Evolutionary conservation across 139 green algal species (phyloP).

Genomic region (Chlamydomonas schloesseri): DNA sequence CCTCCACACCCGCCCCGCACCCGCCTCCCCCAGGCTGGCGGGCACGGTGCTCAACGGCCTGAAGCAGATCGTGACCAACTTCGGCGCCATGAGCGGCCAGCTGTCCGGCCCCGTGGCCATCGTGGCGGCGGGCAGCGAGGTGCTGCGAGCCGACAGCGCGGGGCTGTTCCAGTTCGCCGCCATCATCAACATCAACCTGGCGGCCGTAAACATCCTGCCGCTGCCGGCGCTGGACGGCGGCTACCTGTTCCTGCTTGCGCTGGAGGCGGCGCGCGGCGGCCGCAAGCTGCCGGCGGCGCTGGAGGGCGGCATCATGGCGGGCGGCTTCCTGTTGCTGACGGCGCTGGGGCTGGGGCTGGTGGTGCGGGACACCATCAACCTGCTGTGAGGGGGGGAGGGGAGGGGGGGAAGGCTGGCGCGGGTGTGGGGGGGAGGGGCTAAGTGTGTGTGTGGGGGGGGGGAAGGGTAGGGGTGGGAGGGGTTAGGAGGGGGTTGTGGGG

Average conservation of each 20-base stretch:
- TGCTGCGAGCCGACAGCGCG: conserved; percentile 65
- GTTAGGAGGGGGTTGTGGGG: too few species aligned
- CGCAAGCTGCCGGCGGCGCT: conserved; percentile 87
- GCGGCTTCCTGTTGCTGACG: conserved; percentile 91
- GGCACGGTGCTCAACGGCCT: conserved; percentile 72
- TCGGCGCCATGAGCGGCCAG: conserved; percentile 62
- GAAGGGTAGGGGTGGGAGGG: background rate
- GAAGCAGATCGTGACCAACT: conserved; percentile 84
- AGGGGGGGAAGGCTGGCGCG: background rate
- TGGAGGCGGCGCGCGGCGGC: conserved; percentile 89
- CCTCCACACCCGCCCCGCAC: background rate
- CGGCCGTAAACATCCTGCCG: conserved; percentile 95
- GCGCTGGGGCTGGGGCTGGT: conserved; percentile 85
- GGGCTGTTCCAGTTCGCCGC: conserved; percentile 95
- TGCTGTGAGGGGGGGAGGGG: conserved; percentile 51
- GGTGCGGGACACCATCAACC: conserved; percentile 86
- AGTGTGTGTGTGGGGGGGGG: too few species aligned
- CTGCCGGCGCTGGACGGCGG: conserved; percentile 96
- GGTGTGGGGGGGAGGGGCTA: background rate
- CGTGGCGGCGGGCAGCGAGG: conserved; percentile 90
- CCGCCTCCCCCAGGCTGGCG: conserved; percentile 59
- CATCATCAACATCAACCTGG: conserved; percentile 99
- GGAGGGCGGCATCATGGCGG: conserved; percentile 90
- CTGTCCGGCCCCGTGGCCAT: conserved; percentile 95
- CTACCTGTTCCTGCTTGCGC: conserved; percentile 89